Evolutionary conservation across 2,329 filamentous ascomycete genomes (phyloP).

Genomic region (Xylaria sp.): DNA sequence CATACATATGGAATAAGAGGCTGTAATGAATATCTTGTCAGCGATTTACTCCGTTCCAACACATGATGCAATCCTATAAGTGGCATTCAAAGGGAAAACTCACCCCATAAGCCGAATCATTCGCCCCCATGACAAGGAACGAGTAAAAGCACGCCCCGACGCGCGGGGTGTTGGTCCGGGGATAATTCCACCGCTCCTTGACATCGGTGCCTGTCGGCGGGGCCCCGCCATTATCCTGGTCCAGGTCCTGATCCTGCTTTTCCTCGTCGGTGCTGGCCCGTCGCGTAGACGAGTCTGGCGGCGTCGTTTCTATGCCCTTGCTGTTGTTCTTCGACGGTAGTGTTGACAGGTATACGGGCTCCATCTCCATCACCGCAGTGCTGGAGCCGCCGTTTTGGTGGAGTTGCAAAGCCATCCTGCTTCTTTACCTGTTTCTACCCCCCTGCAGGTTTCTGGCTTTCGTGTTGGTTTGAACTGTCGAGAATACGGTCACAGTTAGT

Average conservation of each 20-base stretch:
- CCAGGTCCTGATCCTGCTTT: slow-evolving; percentile 24
- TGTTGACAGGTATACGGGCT: slow-evolving; percentile 14
- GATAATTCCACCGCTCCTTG: slow-evolving; percentile 61
- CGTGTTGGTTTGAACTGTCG: not conserved
- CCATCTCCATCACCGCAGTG: slow-evolving; percentile 31
- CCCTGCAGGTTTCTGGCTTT: not conserved
- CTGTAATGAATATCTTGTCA: slow-evolving; percentile 43
- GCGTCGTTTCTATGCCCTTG: not conserved
- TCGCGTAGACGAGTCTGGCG: slow-evolving; percentile 5
- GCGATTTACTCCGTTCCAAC: slow-evolving; percentile 25
- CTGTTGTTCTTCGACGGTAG: slow-evolving; percentile 10
- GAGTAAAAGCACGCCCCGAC: slow-evolving; percentile 65
- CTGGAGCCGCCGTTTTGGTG: slow-evolving; percentile 29
- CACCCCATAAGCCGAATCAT: slow-evolving; percentile 68
- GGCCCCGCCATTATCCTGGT: not conserved
- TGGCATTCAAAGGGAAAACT: slow-evolving; percentile 42
- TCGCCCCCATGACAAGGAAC: slow-evolving; percentile 67
- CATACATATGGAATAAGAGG: slow-evolving; percentile 62
- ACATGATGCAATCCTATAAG: slow-evolving; percentile 26
- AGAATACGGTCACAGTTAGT: no score
- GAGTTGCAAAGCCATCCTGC: slow-evolving; percentile 24
- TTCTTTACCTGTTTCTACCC: not conserved
- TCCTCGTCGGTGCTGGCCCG: slow-evolving; percentile 32
- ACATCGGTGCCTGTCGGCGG: slow-evolving; percentile 40
- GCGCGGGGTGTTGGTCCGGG: slow-evolving; percentile 59